Evolutionary conservation across 176 grass and related monocot genomes (phyloP).

Genomic region (Cenchrus americanus): DNA sequence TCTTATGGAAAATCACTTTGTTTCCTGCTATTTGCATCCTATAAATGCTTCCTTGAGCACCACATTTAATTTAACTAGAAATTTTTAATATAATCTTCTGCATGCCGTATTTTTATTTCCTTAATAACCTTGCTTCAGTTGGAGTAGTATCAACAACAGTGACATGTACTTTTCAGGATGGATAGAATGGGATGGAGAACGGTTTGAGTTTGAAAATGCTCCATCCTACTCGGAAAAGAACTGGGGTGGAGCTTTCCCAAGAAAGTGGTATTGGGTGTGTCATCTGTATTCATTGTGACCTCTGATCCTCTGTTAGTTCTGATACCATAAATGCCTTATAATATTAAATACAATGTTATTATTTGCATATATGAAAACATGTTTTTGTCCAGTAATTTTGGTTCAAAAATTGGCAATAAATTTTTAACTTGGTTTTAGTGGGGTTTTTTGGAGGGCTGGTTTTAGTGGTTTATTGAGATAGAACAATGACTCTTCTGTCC

Average conservation of each 20-base stretch:
- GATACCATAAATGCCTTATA: slow-evolving; percentile 16
- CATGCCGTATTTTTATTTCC: not conserved
- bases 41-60: not conserved
- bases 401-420: not conserved
- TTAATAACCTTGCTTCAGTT: not conserved
- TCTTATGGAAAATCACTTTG: not conserved
- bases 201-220: slow-evolving; percentile 94
- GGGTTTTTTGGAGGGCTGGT: not conserved
- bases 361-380: slow-evolving; percentile 11
- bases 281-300: slow-evolving; percentile 38
- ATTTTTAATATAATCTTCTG: not conserved
- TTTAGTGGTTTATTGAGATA: slow-evolving; percentile 6
- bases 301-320: slow-evolving; percentile 22
- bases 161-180: slow-evolving; percentile 61
- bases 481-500: not conserved
- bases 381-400: not conserved
- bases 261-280: slow-evolving; percentile 97
- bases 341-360: slow-evolving; percentile 20
- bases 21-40: not conserved
- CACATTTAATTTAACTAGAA: not conserved
- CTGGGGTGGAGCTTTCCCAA: slow-evolving; percentile 87
- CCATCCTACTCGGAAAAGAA: slow-evolving; percentile 99
- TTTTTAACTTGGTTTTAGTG: not conserved
- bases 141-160: not conserved
- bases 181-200: slow-evolving; percentile 94